Conservation (phyloP, 2,329 filamentous ascomycete species). For the Coleophoma crateriformis region DNA sequence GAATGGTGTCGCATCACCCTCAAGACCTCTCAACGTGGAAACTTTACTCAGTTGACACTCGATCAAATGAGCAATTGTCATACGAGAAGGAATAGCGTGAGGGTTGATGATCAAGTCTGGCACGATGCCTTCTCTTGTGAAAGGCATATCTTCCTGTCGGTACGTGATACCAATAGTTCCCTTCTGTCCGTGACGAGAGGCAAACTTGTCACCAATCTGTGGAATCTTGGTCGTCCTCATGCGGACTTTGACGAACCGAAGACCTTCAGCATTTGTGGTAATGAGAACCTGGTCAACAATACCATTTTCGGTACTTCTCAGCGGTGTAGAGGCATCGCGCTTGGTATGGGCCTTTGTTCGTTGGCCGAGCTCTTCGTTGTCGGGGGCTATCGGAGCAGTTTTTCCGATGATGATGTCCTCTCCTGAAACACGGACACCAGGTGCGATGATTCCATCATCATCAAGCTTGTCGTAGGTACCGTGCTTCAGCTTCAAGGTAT, state of each 20-base stretch:
- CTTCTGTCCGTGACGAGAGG: conserved; percentile 97
- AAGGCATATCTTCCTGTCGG: conserved; percentile 97
- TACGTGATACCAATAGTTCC: conserved; percentile 99
- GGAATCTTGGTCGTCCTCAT: conserved; percentile 97
- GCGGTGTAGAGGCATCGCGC: conserved; percentile 89
- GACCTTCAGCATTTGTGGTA: conserved; percentile 89
- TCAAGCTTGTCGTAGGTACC: conserved; percentile 97
- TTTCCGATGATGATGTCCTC: conserved; percentile 99
- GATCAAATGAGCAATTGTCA: conserved; percentile 99
- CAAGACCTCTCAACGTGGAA: conserved; percentile 84
- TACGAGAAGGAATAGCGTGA: conserved; percentile 98
- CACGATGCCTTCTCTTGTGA: conserved; percentile 83
- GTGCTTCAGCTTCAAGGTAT: conserved; percentile 88
- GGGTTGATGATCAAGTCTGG: conserved; percentile 99
- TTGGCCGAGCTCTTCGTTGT: conserved; percentile 90
- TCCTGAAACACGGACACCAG: conserved; percentile 89
- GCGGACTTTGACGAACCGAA: conserved; percentile 95
- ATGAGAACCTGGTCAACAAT: conserved; percentile 92
- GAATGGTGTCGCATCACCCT: conserved; percentile 96
- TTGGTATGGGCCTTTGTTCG: conserved; percentile 86
- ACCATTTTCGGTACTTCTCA: conserved; percentile 93
- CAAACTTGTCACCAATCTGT: conserved; percentile 99
- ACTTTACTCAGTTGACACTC: conserved; percentile 98
- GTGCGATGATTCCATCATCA: conserved; percentile 89
- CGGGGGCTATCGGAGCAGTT: conserved; percentile 88